Evolutionary conservation across 352 stramenopile genomes (phyloP), one percentile per base, ranked within the genome.

Genomic region (Phytophthora sojae): DNA sequence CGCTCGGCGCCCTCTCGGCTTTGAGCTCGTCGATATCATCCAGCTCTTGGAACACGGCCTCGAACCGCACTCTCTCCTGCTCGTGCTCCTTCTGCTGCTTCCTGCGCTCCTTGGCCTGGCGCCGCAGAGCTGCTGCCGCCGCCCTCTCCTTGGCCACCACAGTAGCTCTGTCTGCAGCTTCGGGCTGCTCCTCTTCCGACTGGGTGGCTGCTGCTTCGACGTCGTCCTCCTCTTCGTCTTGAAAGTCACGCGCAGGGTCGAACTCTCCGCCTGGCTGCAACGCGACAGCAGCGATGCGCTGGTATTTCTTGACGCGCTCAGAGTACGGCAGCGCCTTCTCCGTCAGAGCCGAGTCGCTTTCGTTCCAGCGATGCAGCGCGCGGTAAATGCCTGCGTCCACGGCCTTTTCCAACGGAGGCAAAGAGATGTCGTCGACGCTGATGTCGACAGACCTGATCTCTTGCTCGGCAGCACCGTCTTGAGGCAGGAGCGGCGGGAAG

Each of bases 281-380:
- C 17, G 83, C 57, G 55, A 86, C 73, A 39, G 73, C 73, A 68
- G 80, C 82, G 21, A 92, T 79, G 4, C 77, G 73, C 15, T 86
- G 85, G 61, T 92, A 91, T 50, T 83, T 84, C 47, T 79, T 80
- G 11, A 92, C 56, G 35, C 85, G 76, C 56, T 93, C 82, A 15
- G 77, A 62, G 64, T 91, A 92, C 9, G 72, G 42, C 69, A 92
- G 70, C 30, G 81, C 75, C 29, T 79, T 65, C 55, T 94, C 86
- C 19, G 75, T 72, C 2, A 76, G 53, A 1, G 79, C 85, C 11
- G 80, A 75, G 47, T 90, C 75, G 42, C 79, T 63, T 42, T 76
- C 72, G 64, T 94, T 94, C 86, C 86, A 94, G 49, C 67, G 78
- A 42, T 75, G 75, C 29, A 94, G 70, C 15, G 85, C 85, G 45